phyloP scores from a whole-genome alignment of 495 filamentous ascomycete genomes.

The Neurospora cerealis region DNA sequence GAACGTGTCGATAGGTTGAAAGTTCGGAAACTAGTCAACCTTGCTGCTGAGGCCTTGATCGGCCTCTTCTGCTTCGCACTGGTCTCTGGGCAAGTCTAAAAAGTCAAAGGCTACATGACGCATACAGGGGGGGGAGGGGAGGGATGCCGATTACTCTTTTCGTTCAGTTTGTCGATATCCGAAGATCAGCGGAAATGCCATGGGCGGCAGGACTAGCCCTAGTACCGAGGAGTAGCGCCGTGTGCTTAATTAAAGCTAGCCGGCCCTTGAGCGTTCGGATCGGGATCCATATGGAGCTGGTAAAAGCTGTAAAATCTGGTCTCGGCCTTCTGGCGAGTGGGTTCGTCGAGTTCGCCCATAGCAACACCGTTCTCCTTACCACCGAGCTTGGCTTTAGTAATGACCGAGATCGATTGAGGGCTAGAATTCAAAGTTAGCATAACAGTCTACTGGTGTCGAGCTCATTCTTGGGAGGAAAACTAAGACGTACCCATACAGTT shows the following conservation, averaged over 20 bases:
- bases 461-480: not conserved
- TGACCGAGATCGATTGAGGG: conserved; percentile 40
- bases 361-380: conserved; percentile 52
- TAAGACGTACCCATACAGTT: conserved; percentile 66
- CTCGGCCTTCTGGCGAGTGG: conserved; percentile 51
- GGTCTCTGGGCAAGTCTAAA: not conserved
- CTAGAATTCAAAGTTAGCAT: conserved; percentile 12
- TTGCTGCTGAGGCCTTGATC: not conserved
- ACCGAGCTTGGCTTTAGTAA: conserved; percentile 25
- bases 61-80: not conserved
- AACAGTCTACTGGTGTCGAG: not conserved
- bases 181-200: conserved; percentile 1
- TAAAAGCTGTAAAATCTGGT: conserved; percentile 55
- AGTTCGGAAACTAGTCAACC: not conserved
- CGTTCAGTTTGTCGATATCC: not conserved
- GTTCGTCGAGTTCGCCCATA: conserved; percentile 51
- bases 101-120: not conserved
- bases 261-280: conserved; percentile 30
- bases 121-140: not conserved
- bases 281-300: conserved; percentile 46
- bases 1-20: not conserved
- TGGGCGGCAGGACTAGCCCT: not conserved
- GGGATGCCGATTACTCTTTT: conserved; percentile 7
- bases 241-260: conserved; percentile 29
- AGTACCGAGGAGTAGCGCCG: not conserved